phyloP scores from a whole-genome alignment of 352 stramenopile genomes.

The Sclerospora graminicola region DNA sequence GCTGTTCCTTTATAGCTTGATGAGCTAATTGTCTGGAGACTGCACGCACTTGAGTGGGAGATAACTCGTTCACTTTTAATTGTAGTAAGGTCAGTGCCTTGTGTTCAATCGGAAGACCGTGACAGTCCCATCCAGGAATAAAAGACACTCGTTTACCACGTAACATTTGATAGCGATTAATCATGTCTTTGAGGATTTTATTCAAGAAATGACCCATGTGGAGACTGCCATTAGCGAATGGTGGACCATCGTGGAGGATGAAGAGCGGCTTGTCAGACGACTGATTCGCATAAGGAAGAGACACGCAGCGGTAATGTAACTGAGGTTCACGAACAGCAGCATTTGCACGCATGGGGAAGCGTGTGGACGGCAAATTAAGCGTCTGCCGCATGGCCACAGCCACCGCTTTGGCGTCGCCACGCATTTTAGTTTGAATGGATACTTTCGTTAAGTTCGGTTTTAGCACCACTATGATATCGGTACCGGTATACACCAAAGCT shows the following conservation, averaged over 20 bases:
- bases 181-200: slow-evolving; percentile 96
- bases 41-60: slow-evolving; percentile 87
- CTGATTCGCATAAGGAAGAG: slow-evolving; percentile 46
- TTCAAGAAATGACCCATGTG: slow-evolving; percentile 96
- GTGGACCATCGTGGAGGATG: slow-evolving; percentile 96
- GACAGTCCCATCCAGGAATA: slow-evolving; percentile 98
- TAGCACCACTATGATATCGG: no score
- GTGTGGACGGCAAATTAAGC: slow-evolving; percentile 92
- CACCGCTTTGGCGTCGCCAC: slow-evolving; percentile 45
- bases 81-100: slow-evolving; percentile 94
- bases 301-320: slow-evolving; percentile 57
- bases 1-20: slow-evolving; percentile 90
- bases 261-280: slow-evolving; percentile 43
- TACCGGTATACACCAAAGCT: no score
- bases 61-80: slow-evolving; percentile 35
- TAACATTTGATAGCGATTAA: slow-evolving; percentile 94
- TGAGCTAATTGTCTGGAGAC: slow-evolving; percentile 88
- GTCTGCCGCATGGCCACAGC: slow-evolving; percentile 79
- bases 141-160: slow-evolving; percentile 91
- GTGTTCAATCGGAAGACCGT: slow-evolving; percentile 98
- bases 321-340: slow-evolving; percentile 67
- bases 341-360: slow-evolving; percentile 96
- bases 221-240: slow-evolving; percentile 97
- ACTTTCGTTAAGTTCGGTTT: slow-evolving; percentile 1
- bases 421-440: background rate